Conservation (phyloP, 805 yeast genomes). For the Danielia reshetovae region DNA sequence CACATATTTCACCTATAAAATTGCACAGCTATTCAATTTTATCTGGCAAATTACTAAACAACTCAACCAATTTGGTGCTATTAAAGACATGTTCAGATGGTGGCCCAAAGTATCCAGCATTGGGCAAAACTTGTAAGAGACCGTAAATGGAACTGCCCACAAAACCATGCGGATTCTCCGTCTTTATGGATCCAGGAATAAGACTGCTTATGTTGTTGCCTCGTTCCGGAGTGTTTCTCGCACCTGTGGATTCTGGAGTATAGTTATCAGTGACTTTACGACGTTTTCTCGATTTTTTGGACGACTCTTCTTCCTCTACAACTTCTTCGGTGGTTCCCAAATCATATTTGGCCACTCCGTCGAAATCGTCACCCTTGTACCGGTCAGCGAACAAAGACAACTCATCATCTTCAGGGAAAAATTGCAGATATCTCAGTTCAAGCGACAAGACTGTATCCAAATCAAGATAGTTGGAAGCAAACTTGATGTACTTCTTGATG, state of each 20-base stretch:
- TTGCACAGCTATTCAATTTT: too few species aligned
- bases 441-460: constrained; percentile 61
- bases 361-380: constrained; percentile 32
- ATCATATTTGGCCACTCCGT: constrained; percentile 37
- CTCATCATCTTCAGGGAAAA: constrained; percentile 59
- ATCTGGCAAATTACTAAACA: constrained; percentile 30
- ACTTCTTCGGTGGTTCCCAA: constrained; percentile 19
- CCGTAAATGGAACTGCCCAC: constrained; percentile 36
- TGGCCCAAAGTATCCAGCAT: constrained; percentile 49
- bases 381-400: constrained; percentile 35
- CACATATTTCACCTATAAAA: too few species aligned
- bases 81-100: constrained; percentile 50
- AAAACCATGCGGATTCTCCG: constrained; percentile 20
- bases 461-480: constrained; percentile 70
- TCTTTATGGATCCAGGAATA: background rate
- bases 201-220: background rate
- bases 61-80: constrained; percentile 47
- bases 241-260: constrained; percentile 8
- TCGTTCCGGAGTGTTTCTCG: background rate
- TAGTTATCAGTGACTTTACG: constrained; percentile 5
- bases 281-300: background rate
- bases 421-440: constrained; percentile 60
- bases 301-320: constrained; percentile 12
- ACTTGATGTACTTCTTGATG: constrained; percentile 50
- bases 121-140: constrained; percentile 56